Conservation (phyloP, 805 yeast genomes). For the Candida morakotiae region DNA sequence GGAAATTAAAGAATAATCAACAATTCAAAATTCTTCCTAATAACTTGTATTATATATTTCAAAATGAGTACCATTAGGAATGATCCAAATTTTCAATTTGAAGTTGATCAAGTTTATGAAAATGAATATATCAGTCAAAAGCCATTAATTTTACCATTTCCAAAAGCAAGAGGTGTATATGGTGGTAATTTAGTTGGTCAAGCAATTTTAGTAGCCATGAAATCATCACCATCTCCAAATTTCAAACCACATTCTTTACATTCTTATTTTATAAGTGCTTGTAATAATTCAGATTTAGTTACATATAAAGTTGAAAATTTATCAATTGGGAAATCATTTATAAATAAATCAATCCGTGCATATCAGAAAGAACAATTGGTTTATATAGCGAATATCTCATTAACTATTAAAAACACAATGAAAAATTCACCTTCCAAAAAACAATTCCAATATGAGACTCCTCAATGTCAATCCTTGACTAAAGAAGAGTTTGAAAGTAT, state of each 20-base stretch:
- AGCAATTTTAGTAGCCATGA: constrained; percentile 29
- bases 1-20: no score
- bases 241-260: constrained; percentile 34
- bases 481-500: constrained; percentile 11
- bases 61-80: no score
- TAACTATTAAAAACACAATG: constrained; percentile 24
- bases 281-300: constrained; percentile 12
- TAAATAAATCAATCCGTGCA: constrained; percentile 27
- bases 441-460: constrained; percentile 27
- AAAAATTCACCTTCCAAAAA: neutral
- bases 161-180: constrained; percentile 23
- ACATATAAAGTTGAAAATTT: constrained; percentile 30
- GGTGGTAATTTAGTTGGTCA: constrained; percentile 36
- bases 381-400: constrained; percentile 27
- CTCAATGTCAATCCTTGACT: constrained; percentile 27
- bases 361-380: constrained; percentile 20
- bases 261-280: constrained; percentile 25
- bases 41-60: no score
- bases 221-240: constrained; percentile 19
- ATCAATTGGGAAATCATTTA: constrained; percentile 33
- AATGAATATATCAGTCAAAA: constrained; percentile 12
- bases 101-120: constrained; percentile 14
- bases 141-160: constrained; percentile 22
- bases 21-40: no score
- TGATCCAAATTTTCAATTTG: constrained; percentile 12